Conservation (phyloP, 169 alveolate genomes). For the Plasmodium sp. region DNA sequence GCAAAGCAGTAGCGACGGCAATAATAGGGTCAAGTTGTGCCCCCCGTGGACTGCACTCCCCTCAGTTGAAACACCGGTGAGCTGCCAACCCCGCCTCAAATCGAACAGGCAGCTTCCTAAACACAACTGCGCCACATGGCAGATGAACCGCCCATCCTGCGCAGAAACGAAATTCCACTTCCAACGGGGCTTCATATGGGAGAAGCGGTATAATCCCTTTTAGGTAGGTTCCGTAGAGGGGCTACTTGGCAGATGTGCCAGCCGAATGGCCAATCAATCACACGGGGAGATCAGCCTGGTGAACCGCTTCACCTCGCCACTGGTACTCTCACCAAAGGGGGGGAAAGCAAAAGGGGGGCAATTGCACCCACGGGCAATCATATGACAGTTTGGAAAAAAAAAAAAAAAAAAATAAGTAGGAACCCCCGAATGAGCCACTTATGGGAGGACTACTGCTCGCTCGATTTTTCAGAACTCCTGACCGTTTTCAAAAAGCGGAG, state of each 20-base stretch:
- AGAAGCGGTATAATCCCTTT: background rate
- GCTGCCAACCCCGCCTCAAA: background rate
- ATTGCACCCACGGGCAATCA: background rate
- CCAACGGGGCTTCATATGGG: background rate
- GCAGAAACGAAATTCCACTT: background rate
- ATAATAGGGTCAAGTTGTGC: background rate
- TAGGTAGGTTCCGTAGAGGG: background rate
- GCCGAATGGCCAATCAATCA: background rate
- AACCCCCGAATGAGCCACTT: background rate
- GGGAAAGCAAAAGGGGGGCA: background rate
- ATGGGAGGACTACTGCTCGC: background rate
- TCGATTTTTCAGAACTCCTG: background rate
- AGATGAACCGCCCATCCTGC: background rate
- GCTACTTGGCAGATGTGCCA: background rate
- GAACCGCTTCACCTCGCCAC: background rate
- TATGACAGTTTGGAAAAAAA: background rate
- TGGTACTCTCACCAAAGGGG: background rate
- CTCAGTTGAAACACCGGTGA: background rate
- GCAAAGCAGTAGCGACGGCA: background rate
- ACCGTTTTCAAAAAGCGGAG: background rate
- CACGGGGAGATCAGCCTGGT: background rate
- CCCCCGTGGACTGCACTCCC: background rate
- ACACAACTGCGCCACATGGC: background rate
- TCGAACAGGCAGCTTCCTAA: background rate
- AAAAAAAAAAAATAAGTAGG: background rate